Evolutionary conservation across 441 rosid genomes (phyloP), one percentile per base, ranked within the genome.

Genomic region (Macaranga tanarius): DNA sequence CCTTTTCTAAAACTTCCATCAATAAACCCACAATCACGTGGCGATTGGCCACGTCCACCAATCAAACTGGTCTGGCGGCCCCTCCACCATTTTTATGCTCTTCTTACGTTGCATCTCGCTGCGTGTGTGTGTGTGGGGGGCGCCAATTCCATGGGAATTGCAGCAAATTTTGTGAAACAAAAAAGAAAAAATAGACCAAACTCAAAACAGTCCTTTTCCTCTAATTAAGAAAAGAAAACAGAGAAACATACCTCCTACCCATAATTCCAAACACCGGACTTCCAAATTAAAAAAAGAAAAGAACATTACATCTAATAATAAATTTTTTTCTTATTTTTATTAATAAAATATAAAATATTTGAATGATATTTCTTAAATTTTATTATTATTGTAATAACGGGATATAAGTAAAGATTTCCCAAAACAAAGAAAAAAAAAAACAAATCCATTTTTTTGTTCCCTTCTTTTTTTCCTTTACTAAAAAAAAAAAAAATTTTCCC

Each of bases 11-110:
- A 25, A 31, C 1, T 26, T 31, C 12, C 2, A 15, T 58, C 25
- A 7, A 6, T 19, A 10, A 51, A 31, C 44, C 64, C 23, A 59
- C 26, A 59, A 31, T 69, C 63, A 69, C 72, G 72, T 69, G 72
- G 52, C 23, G 5, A 20, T 38, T 38, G 54, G 72, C 54, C 63
- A 56, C 38, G 25, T 56, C 73, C 65, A 45, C 65, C 65, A 44
- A 16, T 56, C 40, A 40, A 13, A 22, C 73, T 15, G 57, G 1
- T 38, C 28, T 7, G 1, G 17, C 48, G 6, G 26, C 47, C 48
- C 71, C 45, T 45, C 20, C 45, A n/a, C 4, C 50, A 1, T 17
- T 38, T 40, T 54, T 42, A n/a, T 20, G 48, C 50, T 26, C 22
- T 19, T 28, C 22, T 10, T 47, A 20, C 15, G 16, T 26, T 20